Evolutionary conservation across 805 yeast species (phyloP), one percentile per base, ranked within the genome.

Genomic region (Metschnikowia cerradonensis): DNA sequence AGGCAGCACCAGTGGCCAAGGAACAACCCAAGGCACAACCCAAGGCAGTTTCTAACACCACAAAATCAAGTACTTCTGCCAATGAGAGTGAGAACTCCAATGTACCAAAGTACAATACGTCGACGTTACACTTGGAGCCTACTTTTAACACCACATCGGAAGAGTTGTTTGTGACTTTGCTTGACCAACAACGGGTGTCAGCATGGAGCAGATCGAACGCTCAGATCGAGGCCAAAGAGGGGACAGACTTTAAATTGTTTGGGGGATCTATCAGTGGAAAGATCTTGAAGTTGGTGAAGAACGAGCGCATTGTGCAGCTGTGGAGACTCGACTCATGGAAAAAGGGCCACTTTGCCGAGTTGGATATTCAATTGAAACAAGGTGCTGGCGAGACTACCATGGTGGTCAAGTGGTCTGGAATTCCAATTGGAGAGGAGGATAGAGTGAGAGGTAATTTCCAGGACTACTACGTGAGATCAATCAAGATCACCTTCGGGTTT

Each of bases 381-480:
- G 94, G 92, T 30, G 78, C 81, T n/a, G 80, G 87, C 41, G 97
- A 90, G 60, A 94, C 99, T 3, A 82, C 79, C 52, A 75, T 91
- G 72, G 82, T 82, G 52, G 90, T 90, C 17, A 73, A 77, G 41
- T 90, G 92, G 81, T 75, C 81, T 15, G 97, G 97, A 14, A 86
- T 94, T 45, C 99, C 99, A 15, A 77, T 92, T 37, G 99, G 98
- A 13, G 95, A 94, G 66, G 98, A 94, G 64, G 94, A 95, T 61
- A 70, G 86, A 60, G 96, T 88, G 37, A 81, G 83, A 62, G 80
- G 76, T 38, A 94, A 92, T 68, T 92, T 94, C 64, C 89, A 90
- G 61, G 90, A 88, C 54, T 88, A 90, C 70, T 94, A 94, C 66
- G 83, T 94, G 47, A 84, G 86, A 69, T 81, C 96, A 6, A 92